Base-by-base conservation (phyloP, 805 yeast genomes). In the Lipomyces sp. region DNA sequence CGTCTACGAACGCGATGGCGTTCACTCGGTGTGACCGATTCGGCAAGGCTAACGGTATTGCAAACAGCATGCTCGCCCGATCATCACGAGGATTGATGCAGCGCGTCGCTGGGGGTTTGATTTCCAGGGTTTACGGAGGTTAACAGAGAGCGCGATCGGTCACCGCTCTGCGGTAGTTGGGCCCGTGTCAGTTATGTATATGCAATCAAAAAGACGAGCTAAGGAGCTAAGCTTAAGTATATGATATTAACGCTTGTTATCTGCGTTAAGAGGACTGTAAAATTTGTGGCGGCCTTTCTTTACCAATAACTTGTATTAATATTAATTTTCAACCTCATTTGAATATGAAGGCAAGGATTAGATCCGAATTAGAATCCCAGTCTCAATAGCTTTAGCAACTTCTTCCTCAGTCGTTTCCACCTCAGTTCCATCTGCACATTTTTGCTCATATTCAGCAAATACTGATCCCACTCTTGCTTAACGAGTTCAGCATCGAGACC, bases 1-100 rank as follows among this genome's bases (percentile, higher is more conserved):
- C 95, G 0, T 75, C 87, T 56, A 90, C 96, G 60, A 94, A 94
- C 76, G 88, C 96, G 0, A 81, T 91, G 80, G 98, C 98, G 0
- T 94, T 90, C 78, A 90, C 96, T 33, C 85, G 90, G 73, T 92
- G 98, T 78, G 98, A 93, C 76, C 91, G 90, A 79, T 94, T 93
- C 78, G 91, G 96, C 59, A 89, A 87, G 75, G 97, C 96, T 34
- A 89, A 89, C 75, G 82, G 80, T 62, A 75, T 89, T 61, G 91
- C 93, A 4, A 84, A 82, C 71, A 75, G 89, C 8, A 80, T 88
- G 71, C 84, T 88, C 3, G 79, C 81, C 51, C 83, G 88, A 33
- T 78, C 87, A 11, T 65, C 69, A 0, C 81, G 83, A 45, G 77
- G 78, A 8, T 55, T 84, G 15, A 75, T 86, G 35, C 75, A 80